These are phyloP conservation scores for Talaromyces sp. DNA, from an alignment of 2,329 filamentous ascomycete species.

Conservation along the genomic window DNA sequence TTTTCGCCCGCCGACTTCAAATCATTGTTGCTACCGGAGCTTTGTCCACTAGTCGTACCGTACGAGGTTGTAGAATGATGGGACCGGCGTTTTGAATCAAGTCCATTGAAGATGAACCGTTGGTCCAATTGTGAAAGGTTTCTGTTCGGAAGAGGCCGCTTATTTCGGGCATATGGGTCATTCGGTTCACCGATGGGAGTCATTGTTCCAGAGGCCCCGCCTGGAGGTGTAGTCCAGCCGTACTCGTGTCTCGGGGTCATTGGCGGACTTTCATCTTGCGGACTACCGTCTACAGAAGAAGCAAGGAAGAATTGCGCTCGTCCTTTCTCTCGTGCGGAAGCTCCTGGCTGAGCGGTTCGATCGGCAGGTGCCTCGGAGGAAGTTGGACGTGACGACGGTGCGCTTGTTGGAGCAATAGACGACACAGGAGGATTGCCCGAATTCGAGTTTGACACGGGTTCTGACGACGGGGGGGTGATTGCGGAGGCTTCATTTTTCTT, in stretches of 20 bases:
- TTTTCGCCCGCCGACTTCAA: conserved; percentile 41
- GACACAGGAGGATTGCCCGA: conserved; percentile 29
- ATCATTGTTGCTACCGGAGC: conserved; percentile 2
- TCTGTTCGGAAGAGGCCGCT: conserved; percentile 66
- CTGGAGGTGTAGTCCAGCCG: conserved; percentile 44
- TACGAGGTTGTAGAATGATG: conserved; percentile 37
- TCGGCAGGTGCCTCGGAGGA: conserved; percentile 41
- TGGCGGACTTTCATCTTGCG: conserved; percentile 61
- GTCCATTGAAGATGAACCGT: conserved; percentile 77
- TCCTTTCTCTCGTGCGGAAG: conserved; percentile 40
- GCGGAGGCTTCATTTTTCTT: conserved; percentile 28
- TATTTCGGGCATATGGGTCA: conserved; percentile 82
- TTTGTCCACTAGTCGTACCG: neutral
- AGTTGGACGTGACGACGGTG: conserved; percentile 39
- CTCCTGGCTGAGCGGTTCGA: conserved; percentile 44
- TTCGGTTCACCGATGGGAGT: conserved; percentile 76
- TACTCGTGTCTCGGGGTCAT: conserved; percentile 51
- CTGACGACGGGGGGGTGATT: conserved; percentile 55
- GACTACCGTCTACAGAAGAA: conserved; percentile 50
- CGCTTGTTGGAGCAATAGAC: conserved; percentile 29
- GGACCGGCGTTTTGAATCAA: conserved; percentile 65
- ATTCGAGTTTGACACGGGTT: conserved; percentile 44
- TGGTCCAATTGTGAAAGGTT: conserved; percentile 68
- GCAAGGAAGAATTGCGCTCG: conserved; percentile 56
- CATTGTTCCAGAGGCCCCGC: conserved; percentile 65